Base-by-base conservation (phyloP, 1,284 basidiomycete species). In the Microbotryum saponariae region DNA sequence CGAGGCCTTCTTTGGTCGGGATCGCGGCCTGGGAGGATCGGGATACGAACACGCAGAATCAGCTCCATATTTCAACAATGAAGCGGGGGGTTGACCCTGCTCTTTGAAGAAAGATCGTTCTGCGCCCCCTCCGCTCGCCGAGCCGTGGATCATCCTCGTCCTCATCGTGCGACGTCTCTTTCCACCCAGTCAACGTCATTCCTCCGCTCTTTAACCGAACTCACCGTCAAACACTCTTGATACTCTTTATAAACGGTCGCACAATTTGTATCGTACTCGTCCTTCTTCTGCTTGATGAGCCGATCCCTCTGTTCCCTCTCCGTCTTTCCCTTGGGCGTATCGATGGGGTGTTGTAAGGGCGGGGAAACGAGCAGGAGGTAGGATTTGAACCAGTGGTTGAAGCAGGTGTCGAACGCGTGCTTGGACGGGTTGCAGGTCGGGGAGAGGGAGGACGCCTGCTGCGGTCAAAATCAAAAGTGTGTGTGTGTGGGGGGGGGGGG, bases 331-430 rank as follows among this genome's bases (percentile, higher is more conserved):
- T 81, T 56, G 76, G 57, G 61, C 20, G 56, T 61, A 55, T 67
- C 57, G 27, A 48, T n/a, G 3, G 62, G 54, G 55, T 54, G 50
- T 33, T 42, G 48, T 31, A 65, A 51, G 6, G 63, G 57, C 27
- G 63, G 59, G 14, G 62, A 59, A 46, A 68, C 50, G 54, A 60
- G 48, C 63, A 59, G 45, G 42, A 97, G 83, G 74, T 96, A 97
- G 25, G 89, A 89, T 74, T 92, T 90, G 72, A 97, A 92, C 93
- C 92, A 97, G 8, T 86, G 83, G 73, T 96, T 94, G 79, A 97
- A 97, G 79, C 93, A 97, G 0, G 86, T 78, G 76, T 97, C 92
- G 75, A 96, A 97, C 63, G 83, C 80, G 65, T 86, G 84, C 75
- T 97, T 97, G 60, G 92, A 81, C 0, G 88, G 86, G 4, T 92